Evolutionary conservation across 2,329 filamentous ascomycete species (phyloP), one percentile per base, ranked within the genome.

Genomic region (Trichoderma sp.): DNA sequence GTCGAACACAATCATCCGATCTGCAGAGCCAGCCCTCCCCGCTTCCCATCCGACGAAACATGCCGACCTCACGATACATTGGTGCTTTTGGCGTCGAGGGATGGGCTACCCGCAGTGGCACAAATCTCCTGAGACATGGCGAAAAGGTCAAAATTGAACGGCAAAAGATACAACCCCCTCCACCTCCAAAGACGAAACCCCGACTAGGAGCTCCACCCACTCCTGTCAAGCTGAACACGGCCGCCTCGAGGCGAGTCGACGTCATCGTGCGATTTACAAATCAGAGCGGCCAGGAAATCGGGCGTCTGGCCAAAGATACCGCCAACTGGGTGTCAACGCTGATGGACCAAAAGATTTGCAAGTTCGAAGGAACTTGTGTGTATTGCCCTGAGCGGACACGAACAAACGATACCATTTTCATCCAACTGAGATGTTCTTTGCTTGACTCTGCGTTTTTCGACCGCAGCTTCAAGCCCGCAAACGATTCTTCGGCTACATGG

Each of bases 251-350:
- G 76, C 90, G 93, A 62, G 87, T 91, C 23, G 96, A 99, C 82
- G 90, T 97, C 6, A 88, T 99, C 73, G 97, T 98, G 30, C 90
- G 96, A 1, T 98, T 99, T 78, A 97, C 93, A 0, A 97, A 94
- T 77, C 81, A 85, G 11, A 87, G 84, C 66, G 95, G 95, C 0
- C 89, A 91, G 69, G 96, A 99, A 79, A 88, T 99, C 62, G 96
- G 96, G 4, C 88, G 96, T 72, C 81, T 99, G 47, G 91, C 94
- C 32, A 95, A 95, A 76, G 95, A 98, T 39, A 91, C 90, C 6
- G 94, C 96, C 4, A 89, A 90, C 72, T 99, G 96, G 95, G 93
- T 98, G 6, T 97, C 96, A 4, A 91, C 94, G 0, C 82, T 99
- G 75, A 90, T 98, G 66, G 96, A 99, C 77, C 94, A 98, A 79